Evolutionary conservation across 2,329 filamentous ascomycete genomes (phyloP), one percentile per base, ranked within the genome.

Genomic region (Colletotrichum falcatum): DNA sequence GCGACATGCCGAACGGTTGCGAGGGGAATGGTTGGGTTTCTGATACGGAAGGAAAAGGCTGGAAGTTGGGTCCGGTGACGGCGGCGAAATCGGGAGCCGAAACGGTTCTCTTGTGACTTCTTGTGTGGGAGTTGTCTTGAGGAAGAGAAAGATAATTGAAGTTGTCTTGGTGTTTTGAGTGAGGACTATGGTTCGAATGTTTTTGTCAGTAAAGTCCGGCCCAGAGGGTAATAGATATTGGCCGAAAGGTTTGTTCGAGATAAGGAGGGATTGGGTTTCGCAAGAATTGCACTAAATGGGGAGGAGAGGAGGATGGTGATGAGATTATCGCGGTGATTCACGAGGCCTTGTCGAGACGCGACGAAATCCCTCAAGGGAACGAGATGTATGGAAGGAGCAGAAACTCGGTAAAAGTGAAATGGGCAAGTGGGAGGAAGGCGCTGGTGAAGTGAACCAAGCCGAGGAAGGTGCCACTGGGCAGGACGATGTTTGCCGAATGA

Each of bases 51-150:
- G 72, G 71, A 48, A 74, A 74, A 11, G 72, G 72, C 8, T 73
- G 61, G 49, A 74, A 74, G 18, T 61, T 59, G 30, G 64, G 71
- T 1, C 70, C 61, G 26, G 71, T 64, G n/a, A 78, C 72, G 6
- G 76, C 78, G 11, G 80, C 77, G 62, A 85, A 83, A 68, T 84
- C 80, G 14, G 86, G 85, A 8, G 85, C 86, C 11, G 86, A 88
- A 23, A 82, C 81, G 3, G 85, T 82, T 67, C 86, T 79, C 74
- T 86, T 87, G 75, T 88, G 86, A 44, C 78, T 75, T 59, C 76
- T 81, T 1, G 77, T 55, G 18, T 68, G 67, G 20, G 62, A 48
- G 16, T 72, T 55, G 11, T 72, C 72, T 73, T 66, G 76, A 59
- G 51, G 74, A 63, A 62, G 56, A 30, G 61, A 70, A 14, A 73